phyloP scores from a whole-genome alignment of 345 rosid genomes.

The Brassica juncea region DNA sequence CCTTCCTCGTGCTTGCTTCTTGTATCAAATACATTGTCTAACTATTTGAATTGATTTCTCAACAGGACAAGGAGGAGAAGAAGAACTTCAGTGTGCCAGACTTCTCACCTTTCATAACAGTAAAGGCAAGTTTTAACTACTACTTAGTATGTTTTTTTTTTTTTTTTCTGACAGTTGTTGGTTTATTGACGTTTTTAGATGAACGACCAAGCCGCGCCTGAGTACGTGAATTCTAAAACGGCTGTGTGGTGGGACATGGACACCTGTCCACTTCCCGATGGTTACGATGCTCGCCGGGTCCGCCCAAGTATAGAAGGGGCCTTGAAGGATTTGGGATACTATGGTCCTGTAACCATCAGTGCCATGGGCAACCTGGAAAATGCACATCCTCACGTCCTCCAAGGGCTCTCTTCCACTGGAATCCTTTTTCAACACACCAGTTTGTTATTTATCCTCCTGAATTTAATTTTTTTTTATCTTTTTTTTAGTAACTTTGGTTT shows the following conservation, averaged over 20 bases:
- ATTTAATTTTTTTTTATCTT: too few relatives aligned
- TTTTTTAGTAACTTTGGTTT: not conserved
- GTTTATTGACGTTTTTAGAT: too few relatives aligned
- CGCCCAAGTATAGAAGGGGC: not conserved
- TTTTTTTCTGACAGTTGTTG: too few relatives aligned
- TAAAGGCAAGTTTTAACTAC: not conserved
- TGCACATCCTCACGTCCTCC: not conserved
- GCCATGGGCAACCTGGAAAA: not conserved
- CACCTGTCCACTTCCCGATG: not conserved
- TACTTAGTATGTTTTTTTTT: not conserved
- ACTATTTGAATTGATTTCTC: not conserved
- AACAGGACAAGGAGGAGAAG: not conserved
- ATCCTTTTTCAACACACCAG: not conserved
- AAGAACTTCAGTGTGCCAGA: not conserved
- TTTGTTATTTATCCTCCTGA: not conserved
- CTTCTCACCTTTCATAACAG: not conserved
- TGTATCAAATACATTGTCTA: not conserved
- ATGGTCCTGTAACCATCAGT: not conserved
- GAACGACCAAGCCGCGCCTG: not conserved
- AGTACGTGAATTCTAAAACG: not conserved
- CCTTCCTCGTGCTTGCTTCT: not conserved
- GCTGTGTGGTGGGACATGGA: constrained; percentile 1
- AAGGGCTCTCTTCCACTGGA: not conserved
- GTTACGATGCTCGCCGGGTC: not conserved
- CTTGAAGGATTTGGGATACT: not conserved